Evolutionary conservation across 169 alveolate genomes (phyloP).

Genomic region (Eimeria praecox): DNA sequence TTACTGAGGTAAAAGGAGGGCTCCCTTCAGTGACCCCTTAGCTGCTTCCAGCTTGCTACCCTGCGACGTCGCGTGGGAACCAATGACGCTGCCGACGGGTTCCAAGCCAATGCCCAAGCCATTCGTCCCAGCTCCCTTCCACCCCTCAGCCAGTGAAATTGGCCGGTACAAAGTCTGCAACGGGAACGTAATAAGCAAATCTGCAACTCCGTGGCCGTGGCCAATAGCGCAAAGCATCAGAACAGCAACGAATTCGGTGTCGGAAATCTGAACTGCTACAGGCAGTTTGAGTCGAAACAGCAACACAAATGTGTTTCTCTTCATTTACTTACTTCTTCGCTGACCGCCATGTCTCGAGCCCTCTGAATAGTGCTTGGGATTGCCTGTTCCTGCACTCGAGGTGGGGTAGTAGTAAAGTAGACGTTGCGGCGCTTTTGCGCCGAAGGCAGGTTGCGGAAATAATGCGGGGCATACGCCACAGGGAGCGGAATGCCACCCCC

Average conservation of each 20-base stretch:
- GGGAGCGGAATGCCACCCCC: constrained; percentile 74
- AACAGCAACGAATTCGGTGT: background rate
- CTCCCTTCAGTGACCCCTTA: constrained; percentile 34
- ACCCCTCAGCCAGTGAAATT: constrained; percentile 25
- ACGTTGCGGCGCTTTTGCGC: constrained; percentile 70
- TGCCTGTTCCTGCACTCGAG: constrained; percentile 16
- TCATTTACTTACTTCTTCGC: constrained; percentile 13
- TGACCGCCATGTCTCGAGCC: constrained; percentile 63
- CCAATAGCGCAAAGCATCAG: background rate
- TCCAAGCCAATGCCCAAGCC: constrained; percentile 70
- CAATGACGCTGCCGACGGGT: constrained; percentile 59
- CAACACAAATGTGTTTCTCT: background rate
- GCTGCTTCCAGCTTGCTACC: constrained; percentile 67
- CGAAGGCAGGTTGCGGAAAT: constrained; percentile 63
- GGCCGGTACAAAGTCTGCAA: constrained; percentile 66
- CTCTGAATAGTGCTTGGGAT: constrained; percentile 48
- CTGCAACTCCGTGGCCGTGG: background rate
- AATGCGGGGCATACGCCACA: constrained; percentile 71
- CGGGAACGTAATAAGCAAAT: background rate
- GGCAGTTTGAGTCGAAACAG: background rate
- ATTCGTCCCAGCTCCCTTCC: constrained; percentile 51
- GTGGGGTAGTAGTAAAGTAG: constrained; percentile 69
- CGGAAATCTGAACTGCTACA: background rate
- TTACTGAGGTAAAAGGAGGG: constrained; percentile 47
- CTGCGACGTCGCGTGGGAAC: constrained; percentile 54